Base-by-base conservation (phyloP, 2,329 filamentous ascomycete species). In the Trichophaea hybrida region DNA sequence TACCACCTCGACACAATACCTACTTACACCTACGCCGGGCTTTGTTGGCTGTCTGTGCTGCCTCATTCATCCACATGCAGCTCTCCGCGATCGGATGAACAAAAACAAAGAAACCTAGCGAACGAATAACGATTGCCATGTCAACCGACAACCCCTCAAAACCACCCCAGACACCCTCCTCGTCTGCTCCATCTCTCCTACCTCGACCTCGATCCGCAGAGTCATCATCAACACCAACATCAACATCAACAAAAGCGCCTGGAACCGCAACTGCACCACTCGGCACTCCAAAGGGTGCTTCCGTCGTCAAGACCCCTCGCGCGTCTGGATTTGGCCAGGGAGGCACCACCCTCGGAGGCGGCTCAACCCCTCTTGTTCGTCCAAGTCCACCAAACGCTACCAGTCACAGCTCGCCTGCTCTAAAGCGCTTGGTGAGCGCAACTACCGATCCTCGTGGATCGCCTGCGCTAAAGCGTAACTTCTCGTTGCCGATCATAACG, bases 221-320 rank as follows among this genome's bases (percentile, higher is more conserved):
- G 5, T n/a, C 8, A 35, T 4, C 12, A 37, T n/a, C 32, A 37
- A 13, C 50, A 6, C 50, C 31, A 10, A 35, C 33, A 13, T 24
- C 50, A 6, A 35, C 31, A 53, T 5, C 24, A 31, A 12, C 50
- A 12, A 37, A n/a, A n/a, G 32, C 50, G 7, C 13, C 50, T 1
- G 13, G 10, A 8, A 34, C 31, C 4, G 4, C 24, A 12, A 37
- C 50, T n/a, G 6, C 48, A 13, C 48, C 48, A 12, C 48, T 24
- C 15, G 31, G 13, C 31, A 51, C 48, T 7, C 48, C 48, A 7
- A 15, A 13, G 12, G 13, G 15, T 6, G 13, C 5, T 7, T 4
- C 50, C 13, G n/a, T 33, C 13, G 48, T 50, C 50, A 53, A 53
- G 50, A 53, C 50, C 7, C 50, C 50, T 5, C 50, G 50, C 50